phyloP scores from a whole-genome alignment of 257 asterid genomes.

The Fraxinus anomala region DNA sequence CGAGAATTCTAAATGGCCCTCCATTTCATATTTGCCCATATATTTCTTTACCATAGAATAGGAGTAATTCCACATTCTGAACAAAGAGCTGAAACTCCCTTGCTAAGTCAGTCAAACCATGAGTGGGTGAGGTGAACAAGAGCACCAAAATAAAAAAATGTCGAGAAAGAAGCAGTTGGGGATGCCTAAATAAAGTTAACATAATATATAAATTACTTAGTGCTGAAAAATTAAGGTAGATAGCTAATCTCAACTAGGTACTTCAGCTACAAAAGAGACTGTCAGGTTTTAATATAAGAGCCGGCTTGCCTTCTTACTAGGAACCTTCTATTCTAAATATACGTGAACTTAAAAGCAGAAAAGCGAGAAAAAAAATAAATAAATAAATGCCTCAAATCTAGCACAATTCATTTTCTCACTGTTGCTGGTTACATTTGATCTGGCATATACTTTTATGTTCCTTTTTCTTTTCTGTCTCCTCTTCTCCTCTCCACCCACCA shows the following conservation, averaged over 20 bases:
- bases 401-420: too few relatives aligned
- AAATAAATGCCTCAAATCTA: not conserved
- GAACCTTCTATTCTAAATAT: not conserved
- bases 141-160: not conserved
- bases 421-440: not conserved
- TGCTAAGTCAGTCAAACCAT: not conserved
- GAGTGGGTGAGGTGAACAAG: not conserved
- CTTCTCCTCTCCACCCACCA: not conserved
- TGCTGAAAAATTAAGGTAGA: not conserved
- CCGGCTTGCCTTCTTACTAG: not conserved
- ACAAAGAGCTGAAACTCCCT: not conserved
- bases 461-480: not conserved
- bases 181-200: not conserved
- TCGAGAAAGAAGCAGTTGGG: not conserved
- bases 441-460: not conserved
- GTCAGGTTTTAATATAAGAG: not conserved
- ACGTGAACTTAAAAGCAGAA: not conserved
- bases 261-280: not conserved
- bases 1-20: not conserved
- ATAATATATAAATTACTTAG: too few relatives aligned
- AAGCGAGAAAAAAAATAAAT: too few relatives aligned
- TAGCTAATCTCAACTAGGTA: not conserved
- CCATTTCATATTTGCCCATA: not conserved
- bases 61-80: not conserved
- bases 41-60: not conserved